Conservation (phyloP, 345 rosid genomes). For the Citrus trifoliata region DNA sequence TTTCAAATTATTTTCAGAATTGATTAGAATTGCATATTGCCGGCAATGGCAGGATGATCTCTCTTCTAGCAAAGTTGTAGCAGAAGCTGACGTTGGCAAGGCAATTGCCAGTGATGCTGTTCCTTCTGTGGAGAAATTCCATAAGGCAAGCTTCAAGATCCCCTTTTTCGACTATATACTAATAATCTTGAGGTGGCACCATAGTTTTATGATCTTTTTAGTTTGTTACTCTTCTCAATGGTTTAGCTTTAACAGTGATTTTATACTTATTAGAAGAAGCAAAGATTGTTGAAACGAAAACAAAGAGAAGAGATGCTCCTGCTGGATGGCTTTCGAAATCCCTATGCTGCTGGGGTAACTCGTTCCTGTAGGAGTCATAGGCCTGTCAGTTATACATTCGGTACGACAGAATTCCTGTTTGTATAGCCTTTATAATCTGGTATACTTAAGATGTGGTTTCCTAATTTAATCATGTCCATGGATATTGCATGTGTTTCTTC, state of each 20-base stretch:
- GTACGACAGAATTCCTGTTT: conserved; percentile 34
- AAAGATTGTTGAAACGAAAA: conserved; percentile 53
- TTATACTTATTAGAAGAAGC: conserved; percentile 54
- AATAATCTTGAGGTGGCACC: neutral
- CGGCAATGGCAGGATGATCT: conserved; percentile 55
- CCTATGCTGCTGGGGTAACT: conserved; percentile 30
- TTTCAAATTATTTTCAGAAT: no score
- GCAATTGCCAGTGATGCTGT: conserved; percentile 50
- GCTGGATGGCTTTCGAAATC: conserved; percentile 26
- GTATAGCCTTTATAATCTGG: neutral
- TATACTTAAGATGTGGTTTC: neutral
- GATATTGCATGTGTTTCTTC: neutral
- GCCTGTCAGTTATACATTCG: conserved; percentile 66
- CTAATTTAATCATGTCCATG: conserved; percentile 1
- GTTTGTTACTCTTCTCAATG: neutral
- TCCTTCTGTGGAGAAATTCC: conserved; percentile 55
- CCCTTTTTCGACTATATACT: neutral
- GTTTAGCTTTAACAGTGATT: conserved; percentile 1
- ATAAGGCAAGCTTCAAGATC: conserved; percentile 44
- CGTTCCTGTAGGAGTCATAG: conserved; percentile 68
- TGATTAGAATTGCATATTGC: neutral
- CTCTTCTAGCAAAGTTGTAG: conserved; percentile 46
- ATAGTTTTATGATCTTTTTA: neutral
- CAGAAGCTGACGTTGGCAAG: conserved; percentile 50
- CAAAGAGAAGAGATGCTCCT: conserved; percentile 52